A percentile compares a stretch with the other conserved stretches of the same genome.
phyloP scores from a whole-genome alignment of 352 stramenopile species.

The Pythium biforme region DNA sequence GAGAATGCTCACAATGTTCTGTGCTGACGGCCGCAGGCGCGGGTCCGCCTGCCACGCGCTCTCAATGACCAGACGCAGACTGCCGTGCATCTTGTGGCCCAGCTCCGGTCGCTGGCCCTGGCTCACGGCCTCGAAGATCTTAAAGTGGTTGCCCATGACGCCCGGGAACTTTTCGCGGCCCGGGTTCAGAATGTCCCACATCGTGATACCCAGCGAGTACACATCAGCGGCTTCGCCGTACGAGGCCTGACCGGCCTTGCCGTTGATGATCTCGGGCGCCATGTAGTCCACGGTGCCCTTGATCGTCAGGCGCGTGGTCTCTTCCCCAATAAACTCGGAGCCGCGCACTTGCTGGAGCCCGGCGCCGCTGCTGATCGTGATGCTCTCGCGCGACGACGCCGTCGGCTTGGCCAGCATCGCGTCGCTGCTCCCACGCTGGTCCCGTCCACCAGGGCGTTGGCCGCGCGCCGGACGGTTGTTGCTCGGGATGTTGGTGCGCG shows the following conservation, averaged over 20 bases:
- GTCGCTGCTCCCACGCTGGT: conserved; percentile 13
- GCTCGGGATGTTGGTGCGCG: conserved; percentile 29
- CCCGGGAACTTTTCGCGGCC: conserved; percentile 43
- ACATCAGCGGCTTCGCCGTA: conserved; percentile 75
- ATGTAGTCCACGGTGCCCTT: conserved; percentile 81
- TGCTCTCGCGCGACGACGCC: background rate
- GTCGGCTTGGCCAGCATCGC: background rate
- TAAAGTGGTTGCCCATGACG: conserved; percentile 42
- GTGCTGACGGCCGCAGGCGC: conserved; percentile 21
- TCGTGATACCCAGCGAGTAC: conserved; percentile 73
- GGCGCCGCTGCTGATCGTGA: conserved; percentile 11
- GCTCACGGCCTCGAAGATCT: conserved; percentile 44
- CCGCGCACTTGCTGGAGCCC: conserved; percentile 13
- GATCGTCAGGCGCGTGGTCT: conserved; percentile 45
- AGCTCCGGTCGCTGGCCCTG: conserved; percentile 41
- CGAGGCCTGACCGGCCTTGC: conserved; percentile 39
- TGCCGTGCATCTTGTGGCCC: conserved; percentile 7
- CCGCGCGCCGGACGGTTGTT: background rate
- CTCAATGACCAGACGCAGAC: conserved; percentile 28
- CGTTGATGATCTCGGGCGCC: conserved; percentile 79
- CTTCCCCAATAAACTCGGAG: background rate
- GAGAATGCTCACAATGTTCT: conserved; percentile 27
- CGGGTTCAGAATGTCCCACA: conserved; percentile 74
- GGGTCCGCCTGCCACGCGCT: conserved; percentile 29
- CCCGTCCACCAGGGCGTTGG: conserved; percentile 5